Evolutionary conservation across 306 rosid genomes (phyloP), one percentile per base, ranked within the genome.

Genomic region (Delonix regia): DNA sequence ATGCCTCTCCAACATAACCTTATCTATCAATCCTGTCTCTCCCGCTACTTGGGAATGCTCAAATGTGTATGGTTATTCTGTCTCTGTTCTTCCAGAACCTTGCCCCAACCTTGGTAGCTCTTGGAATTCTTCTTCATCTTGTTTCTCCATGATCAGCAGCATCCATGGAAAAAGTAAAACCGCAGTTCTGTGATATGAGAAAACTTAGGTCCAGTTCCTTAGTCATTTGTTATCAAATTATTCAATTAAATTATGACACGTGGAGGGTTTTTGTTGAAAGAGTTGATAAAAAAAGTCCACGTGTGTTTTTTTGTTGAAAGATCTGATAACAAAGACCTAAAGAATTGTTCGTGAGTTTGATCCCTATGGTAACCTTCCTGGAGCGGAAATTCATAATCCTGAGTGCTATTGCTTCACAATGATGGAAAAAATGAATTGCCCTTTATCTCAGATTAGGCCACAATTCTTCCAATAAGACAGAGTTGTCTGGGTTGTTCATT

Each of bases 1-100:
- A 61, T 92, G 93, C 78, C 88, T 94, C 74, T 88, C 91, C 82
- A 92, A 94, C 36, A 87, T 92, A 74, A 81, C 91, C 77, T 85
- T 94, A 41, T 89, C 90, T 47, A 39, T 83, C 16, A 86, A 39
- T 75, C 81, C 90, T 2, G 79, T 67, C 47, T 86, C 94, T 83
- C 82, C 92, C 61, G 47, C 82, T 33, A 73, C 87, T 45, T 94
- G 99, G 99, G 80, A 84, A 55, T 94, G 99, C 74, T 90, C 97
- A 18, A 80, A 89, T 76, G 97, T 94, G 44, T 87, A 74, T 47
- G 99, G 99, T 68, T 91, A 78, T 77, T 89, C 99, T 3, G 79
- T 83, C 18, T 92, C 89, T 28, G 99, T 94, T 73, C 62, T 82
- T 76, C 99, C 99, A 0, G 82, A 81, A 78, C 97, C 99, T 10